phyloP scores from a whole-genome alignment of 1,139 yeast genomes.

The Lodderomyces parapsilosis region DNA sequence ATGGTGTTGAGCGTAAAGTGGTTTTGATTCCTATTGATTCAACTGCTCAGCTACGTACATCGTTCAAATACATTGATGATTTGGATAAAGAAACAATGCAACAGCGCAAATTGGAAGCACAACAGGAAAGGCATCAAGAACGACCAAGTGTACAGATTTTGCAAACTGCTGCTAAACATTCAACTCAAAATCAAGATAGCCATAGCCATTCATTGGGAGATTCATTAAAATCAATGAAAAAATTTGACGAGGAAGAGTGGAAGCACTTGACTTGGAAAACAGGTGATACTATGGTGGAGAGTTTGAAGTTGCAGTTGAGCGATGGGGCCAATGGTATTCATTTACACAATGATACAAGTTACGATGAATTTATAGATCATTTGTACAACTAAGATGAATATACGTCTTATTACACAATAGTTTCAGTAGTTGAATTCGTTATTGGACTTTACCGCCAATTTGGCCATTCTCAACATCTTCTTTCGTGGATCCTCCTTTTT shows the following conservation, averaged over 20 bases:
- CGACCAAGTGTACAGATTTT: slow-evolving; percentile 43
- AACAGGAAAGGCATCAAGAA: slow-evolving; percentile 27
- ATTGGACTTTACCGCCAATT: slow-evolving; percentile 60
- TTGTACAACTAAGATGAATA: neutral
- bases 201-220: slow-evolving; percentile 75
- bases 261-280: slow-evolving; percentile 48
- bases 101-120: slow-evolving; percentile 19
- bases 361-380: slow-evolving; percentile 4
- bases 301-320: slow-evolving; percentile 26
- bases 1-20: slow-evolving; percentile 35
- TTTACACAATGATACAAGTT: slow-evolving; percentile 12
- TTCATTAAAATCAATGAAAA: slow-evolving; percentile 70
- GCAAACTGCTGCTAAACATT: slow-evolving; percentile 43
- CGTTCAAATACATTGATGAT: slow-evolving; percentile 73
- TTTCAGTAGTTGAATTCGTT: slow-evolving; percentile 72
- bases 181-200: slow-evolving; percentile 69
- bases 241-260: slow-evolving; percentile 74
- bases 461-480: slow-evolving; percentile 78
- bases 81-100: slow-evolving; percentile 28
- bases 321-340: slow-evolving; percentile 29
- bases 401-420: too few species aligned
- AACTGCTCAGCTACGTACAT: slow-evolving; percentile 78
- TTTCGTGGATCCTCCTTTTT: slow-evolving; percentile 63
- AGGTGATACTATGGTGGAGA: slow-evolving; percentile 32
- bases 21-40: slow-evolving; percentile 66